A percentile compares a stretch with the other conserved stretches of the same genome.
These are phyloP conservation scores for Fusarium musae DNA, from an alignment of 2,329 filamentous ascomycete genomes.

Conservation along the genomic window DNA sequence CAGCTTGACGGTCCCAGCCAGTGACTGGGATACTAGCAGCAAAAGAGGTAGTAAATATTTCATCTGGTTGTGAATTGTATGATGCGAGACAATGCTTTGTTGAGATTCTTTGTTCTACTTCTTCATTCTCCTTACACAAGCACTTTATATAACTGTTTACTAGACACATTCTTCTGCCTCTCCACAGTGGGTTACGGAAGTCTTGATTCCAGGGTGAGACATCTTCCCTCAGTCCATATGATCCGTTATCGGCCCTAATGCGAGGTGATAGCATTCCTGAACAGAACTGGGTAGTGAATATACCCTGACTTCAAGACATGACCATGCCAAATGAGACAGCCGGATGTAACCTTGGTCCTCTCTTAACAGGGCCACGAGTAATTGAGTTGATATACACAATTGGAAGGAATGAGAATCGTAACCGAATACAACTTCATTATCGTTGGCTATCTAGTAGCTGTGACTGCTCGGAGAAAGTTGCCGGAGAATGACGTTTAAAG, in stretches of 20 bases:
- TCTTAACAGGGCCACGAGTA: fast-evolving
- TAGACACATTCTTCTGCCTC: background rate
- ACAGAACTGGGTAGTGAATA: background rate
- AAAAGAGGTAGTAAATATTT: background rate
- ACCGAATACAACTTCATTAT: background rate
- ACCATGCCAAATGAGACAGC: background rate
- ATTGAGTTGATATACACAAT: fast-evolving
- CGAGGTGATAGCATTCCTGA: background rate
- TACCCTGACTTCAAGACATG: background rate
- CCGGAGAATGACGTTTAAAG: background rate
- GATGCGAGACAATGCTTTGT: background rate
- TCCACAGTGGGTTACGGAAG: fast-evolving
- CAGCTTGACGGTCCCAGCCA: background rate
- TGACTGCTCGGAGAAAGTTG: fast-evolving
- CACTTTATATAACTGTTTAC: background rate
- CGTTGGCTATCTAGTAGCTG: fast-evolving
- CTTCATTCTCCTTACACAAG: no score
- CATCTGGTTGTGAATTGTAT: background rate
- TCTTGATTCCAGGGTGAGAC: background rate
- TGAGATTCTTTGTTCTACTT: background rate
- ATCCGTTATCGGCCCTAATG: background rate
- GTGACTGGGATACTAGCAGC: background rate
- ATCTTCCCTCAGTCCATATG: no score
- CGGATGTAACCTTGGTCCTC: no score
- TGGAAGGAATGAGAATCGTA: background rate